These are phyloP conservation scores for Flaveria trinervia DNA, from an alignment of 129 eudicot genomes.

Conservation along the genomic window DNA sequence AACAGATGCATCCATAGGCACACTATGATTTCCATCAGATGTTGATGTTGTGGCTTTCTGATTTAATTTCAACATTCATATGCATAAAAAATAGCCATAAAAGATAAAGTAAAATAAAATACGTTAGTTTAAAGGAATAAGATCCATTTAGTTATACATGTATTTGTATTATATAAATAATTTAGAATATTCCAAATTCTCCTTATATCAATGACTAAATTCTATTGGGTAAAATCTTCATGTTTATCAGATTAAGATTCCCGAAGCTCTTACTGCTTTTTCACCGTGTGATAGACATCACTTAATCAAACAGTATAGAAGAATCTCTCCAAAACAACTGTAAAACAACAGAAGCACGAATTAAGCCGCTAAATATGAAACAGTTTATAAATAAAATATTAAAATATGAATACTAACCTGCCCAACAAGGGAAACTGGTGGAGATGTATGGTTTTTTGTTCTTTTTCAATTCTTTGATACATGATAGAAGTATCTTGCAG, in stretches of 20 bases:
- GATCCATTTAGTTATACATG: background rate
- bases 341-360: slow-evolving; percentile 29
- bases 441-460: slow-evolving; percentile 66
- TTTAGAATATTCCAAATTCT: no score
- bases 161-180: background rate
- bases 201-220: no score
- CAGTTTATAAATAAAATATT: background rate
- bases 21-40: background rate
- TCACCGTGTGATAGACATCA: background rate
- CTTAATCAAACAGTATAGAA: slow-evolving; percentile 53
- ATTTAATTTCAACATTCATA: background rate
- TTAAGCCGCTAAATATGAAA: slow-evolving; percentile 18
- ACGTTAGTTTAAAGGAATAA: background rate
- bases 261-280: background rate
- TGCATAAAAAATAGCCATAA: slow-evolving; percentile 4
- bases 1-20: slow-evolving; percentile 10
- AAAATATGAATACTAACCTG: slow-evolving; percentile 48
- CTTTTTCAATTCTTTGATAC: slow-evolving; percentile 65
- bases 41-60: background rate
- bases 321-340: slow-evolving; percentile 90
- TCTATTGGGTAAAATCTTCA: no score
- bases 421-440: slow-evolving; percentile 92
- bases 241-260: no score
- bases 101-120: background rate
- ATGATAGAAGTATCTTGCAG: slow-evolving; percentile 85